Conservation (phyloP, 768 basidiomycete genomes). For the Chalciporus pseudorubinellus region DNA sequence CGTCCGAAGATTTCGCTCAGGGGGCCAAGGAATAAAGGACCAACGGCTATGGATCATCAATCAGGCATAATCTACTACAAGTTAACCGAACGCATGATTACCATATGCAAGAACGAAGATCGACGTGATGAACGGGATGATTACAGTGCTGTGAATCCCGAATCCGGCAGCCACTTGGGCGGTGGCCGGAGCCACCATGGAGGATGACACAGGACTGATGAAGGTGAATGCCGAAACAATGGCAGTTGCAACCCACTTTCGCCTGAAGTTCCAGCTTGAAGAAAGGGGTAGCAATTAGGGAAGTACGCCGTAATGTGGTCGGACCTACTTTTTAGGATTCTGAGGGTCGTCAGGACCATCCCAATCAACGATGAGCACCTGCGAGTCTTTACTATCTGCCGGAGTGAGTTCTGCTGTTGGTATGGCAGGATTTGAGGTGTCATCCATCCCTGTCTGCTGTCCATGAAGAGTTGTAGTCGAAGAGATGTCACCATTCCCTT, state of each 20-base stretch:
- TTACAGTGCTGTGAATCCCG: slow-evolving; percentile 46
- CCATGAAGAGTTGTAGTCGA: no score
- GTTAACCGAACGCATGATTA: slow-evolving; percentile 21
- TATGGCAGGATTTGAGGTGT: no score
- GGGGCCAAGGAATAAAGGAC: slow-evolving; percentile 50
- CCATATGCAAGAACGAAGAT: slow-evolving; percentile 62
- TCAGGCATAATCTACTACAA: not conserved
- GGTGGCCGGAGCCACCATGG: slow-evolving; percentile 70
- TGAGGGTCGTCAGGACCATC: slow-evolving; percentile 57
- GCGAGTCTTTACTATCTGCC: no score
- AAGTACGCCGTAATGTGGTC: not conserved
- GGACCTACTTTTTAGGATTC: slow-evolving; percentile 57
- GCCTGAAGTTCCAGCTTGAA: slow-evolving; percentile 52
- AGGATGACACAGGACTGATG: slow-evolving; percentile 66
- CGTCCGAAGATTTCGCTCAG: slow-evolving; percentile 73
- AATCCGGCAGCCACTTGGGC: slow-evolving; percentile 51
- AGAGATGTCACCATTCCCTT: no score
- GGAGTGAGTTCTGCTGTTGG: no score
- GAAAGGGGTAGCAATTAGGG: not conserved
- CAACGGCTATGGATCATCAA: slow-evolving; percentile 11
- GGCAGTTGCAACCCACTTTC: slow-evolving; percentile 65
- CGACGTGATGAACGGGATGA: slow-evolving; percentile 58
- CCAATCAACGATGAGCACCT: slow-evolving; percentile 50
- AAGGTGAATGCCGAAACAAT: slow-evolving; percentile 68
- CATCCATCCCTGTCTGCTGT: no score